phyloP scores from a whole-genome alignment of 495 filamentous ascomycete genomes.

The Trichoderma erinaceum region DNA sequence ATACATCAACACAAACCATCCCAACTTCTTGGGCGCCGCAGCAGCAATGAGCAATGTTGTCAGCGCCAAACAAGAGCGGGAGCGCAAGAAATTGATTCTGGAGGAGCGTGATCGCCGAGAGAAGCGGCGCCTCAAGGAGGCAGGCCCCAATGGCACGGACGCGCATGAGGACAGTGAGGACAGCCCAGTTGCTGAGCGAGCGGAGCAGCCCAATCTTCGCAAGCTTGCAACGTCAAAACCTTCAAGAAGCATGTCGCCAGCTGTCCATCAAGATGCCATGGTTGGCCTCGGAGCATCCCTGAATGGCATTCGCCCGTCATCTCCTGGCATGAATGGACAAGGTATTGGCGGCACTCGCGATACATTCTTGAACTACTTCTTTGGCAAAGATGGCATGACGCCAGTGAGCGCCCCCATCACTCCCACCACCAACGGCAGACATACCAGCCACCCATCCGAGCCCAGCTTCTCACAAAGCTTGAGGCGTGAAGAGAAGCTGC shows the following conservation, averaged over 20 bases:
- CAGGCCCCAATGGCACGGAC: conserved; percentile 70
- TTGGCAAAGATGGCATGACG: conserved; percentile 76
- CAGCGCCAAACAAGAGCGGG: conserved; percentile 85
- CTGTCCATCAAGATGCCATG: conserved; percentile 55
- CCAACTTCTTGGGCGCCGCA: conserved; percentile 94
- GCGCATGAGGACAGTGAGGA: conserved; percentile 66
- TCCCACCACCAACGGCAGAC: conserved; percentile 39
- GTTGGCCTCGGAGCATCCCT: conserved; percentile 58
- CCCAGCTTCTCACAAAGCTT: conserved; percentile 79
- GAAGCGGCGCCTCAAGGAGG: conserved; percentile 70
- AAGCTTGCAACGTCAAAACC: conserved; percentile 46
- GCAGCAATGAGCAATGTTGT: conserved; percentile 98
- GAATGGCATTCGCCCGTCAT: conserved; percentile 59
- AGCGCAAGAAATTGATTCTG: conserved; percentile 68
- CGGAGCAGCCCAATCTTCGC: conserved; percentile 37
- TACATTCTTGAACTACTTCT: conserved; percentile 97
- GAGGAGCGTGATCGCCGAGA: conserved; percentile 84
- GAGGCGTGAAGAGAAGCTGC: conserved; percentile 57
- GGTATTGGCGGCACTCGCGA: conserved; percentile 54
- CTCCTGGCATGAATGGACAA: conserved; percentile 54
- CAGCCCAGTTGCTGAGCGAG: conserved; percentile 53
- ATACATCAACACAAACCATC: conserved; percentile 99
- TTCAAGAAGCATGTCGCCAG: conserved; percentile 72
- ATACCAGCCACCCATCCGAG: conserved; percentile 67
- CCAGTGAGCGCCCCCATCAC: conserved; percentile 19